Percentiles rank a stretch among this genome's conserved stretches.
Evolutionary conservation across 73 alveolate species (phyloP).

Genomic region (Paramecium octaurelia): DNA sequence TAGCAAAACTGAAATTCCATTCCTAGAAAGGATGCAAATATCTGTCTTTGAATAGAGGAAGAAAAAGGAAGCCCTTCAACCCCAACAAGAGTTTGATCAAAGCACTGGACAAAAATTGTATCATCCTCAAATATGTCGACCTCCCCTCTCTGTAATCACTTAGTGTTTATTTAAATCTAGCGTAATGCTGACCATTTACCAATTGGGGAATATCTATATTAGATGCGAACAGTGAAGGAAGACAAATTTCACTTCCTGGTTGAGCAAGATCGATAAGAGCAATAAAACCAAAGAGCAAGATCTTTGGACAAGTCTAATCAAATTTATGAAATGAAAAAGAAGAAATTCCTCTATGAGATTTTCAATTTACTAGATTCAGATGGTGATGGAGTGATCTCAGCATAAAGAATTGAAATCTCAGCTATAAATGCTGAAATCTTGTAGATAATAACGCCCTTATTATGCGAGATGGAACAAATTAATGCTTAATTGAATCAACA

Average conservation of each 20-base stretch:
- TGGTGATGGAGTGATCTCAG: conserved; percentile 69
- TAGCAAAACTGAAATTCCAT: conserved; percentile 10
- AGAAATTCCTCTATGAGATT: conserved; percentile 11
- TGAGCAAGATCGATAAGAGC: not conserved
- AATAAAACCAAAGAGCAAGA: not conserved
- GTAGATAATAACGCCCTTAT: conserved; percentile 59
- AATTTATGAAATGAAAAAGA: conserved; percentile 54
- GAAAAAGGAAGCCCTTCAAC: not conserved
- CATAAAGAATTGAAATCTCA: conserved; percentile 63
- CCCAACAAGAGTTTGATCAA: not conserved
- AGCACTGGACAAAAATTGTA: not conserved
- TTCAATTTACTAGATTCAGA: conserved; percentile 61
- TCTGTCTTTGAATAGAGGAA: not conserved
- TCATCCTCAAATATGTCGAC: conserved; percentile 10
- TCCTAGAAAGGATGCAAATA: conserved; percentile 39
- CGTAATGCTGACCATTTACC: conserved; percentile 36
- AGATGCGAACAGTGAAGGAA: conserved; percentile 4
- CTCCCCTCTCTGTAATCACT: not conserved
- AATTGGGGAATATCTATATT: conserved; percentile 30
- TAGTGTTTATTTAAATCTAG: not conserved
- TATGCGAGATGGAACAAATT: conserved; percentile 69
- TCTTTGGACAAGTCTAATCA: conserved; percentile 55
- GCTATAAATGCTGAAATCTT: conserved; percentile 48
- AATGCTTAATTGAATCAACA: conserved; percentile 29
- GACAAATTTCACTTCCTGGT: not conserved